phyloP scores from a whole-genome alignment of 441 rosid species.

The Syzygium syzygioides region DNA sequence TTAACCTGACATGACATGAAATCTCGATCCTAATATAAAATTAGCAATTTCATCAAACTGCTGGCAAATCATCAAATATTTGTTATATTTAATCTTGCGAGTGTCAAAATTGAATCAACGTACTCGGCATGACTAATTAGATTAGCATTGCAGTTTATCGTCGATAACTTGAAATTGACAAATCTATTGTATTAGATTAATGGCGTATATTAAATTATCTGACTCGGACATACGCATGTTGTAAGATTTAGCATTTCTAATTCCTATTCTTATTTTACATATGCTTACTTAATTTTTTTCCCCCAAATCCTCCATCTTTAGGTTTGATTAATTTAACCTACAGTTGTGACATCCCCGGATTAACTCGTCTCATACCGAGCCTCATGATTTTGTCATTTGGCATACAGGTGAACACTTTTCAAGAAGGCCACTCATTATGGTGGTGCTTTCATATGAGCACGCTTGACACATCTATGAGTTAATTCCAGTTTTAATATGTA shows the following conservation, averaged over 20 bases:
- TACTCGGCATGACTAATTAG: not conserved
- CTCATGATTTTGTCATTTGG: too few relatives aligned
- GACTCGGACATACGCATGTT: not conserved
- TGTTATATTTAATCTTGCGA: not conserved
- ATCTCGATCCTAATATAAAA: not conserved
- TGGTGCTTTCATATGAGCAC: too few relatives aligned
- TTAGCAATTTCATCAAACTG: not conserved
- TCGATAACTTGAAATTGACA: not conserved
- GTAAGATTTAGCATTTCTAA: not conserved
- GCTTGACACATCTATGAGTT: fast-evolving
- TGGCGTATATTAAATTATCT: not conserved
- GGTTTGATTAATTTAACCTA: not conserved
- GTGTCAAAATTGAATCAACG: not conserved
- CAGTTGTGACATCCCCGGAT: too few relatives aligned
- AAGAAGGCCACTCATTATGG: too few relatives aligned
- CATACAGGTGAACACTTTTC: too few relatives aligned
- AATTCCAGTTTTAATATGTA: too few relatives aligned
- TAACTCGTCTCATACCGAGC: too few relatives aligned
- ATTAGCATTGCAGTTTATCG: fast-evolving
- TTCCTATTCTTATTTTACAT: not conserved
- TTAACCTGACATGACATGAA: not conserved
- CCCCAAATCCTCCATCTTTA: not conserved
- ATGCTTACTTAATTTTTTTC: not conserved
- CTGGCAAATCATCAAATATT: not conserved
- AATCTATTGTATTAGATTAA: not conserved